Evolutionary conservation across 2,329 filamentous ascomycete genomes (phyloP), one percentile per base, ranked within the genome.

Genomic region (Tolypocladium sp.): DNA sequence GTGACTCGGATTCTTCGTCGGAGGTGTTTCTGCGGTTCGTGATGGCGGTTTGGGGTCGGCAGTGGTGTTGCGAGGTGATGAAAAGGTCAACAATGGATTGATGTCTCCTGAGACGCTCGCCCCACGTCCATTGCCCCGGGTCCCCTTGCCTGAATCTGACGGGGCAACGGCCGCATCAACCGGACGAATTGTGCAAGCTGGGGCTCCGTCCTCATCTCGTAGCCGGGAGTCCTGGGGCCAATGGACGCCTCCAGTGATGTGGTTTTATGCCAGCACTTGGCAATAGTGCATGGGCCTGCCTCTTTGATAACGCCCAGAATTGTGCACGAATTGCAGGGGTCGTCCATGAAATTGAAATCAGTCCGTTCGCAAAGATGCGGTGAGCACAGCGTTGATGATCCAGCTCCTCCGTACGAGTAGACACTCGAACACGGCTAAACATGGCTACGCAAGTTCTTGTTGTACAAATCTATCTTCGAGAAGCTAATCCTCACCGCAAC

Each of bases 141-240:
- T 52, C 49, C 49, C 49, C 49, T 52, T n/a, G 49, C 65, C 64
- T 64, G 68, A 65, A 59, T 64, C 68, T 73, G 71, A 70, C 71
- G 65, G 70, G 71, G 69, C 69, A 71, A 71, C 69, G 60, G 61
- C 12, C 33, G 35, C 13, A 27, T 25, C 53, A 55, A 25, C 52
- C 35, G n/a, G 35, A 27, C 1, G 33, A 51, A 51, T 51, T n/a
- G 27, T 35, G 30, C 49, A 35, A n/a, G 49, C 49, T 51, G 46
- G 27, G 35, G 46, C 46, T 51, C 46, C 27, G 25, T 51, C 30
- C 2, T 33, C 46, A 52, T 52, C 30, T 22, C 49, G 30, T 35
- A 35, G 9, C 30, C 27, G 49, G 35, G 46, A 49, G 46, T 3
- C 27, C 27, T 4, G 8, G 27, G 17, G 49, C 49, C 49, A 52